These are phyloP conservation scores for Chrysochromulina parva DNA, from an alignment of 78 protist species.

Conservation along the genomic window DNA sequence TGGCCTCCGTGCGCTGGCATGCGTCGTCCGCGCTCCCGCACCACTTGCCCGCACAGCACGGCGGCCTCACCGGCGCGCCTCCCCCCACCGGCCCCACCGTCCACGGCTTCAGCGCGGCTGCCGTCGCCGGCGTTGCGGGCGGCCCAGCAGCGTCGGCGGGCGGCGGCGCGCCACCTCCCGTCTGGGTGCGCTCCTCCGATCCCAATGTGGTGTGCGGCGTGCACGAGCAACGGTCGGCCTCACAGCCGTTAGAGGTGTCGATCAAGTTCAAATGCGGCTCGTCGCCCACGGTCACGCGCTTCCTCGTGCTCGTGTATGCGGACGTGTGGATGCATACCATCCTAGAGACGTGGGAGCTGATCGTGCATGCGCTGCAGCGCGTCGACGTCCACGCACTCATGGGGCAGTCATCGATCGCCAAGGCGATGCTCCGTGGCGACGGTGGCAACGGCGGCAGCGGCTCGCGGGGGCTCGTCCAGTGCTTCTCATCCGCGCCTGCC, in stretches of 20 bases:
- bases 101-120: no score
- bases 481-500: neutral
- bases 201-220: neutral
- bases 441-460: neutral
- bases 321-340: neutral
- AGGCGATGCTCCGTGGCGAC: neutral
- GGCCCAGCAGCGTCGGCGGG: neutral
- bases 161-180: neutral
- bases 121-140: no score
- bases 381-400: neutral
- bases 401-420: neutral
- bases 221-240: neutral
- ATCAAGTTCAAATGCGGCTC: neutral
- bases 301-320: neutral
- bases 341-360: neutral
- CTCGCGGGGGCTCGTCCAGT: neutral
- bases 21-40: neutral
- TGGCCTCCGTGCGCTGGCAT: neutral
- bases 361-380: neutral
- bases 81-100: neutral
- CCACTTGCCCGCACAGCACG: neutral
- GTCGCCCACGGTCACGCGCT: neutral
- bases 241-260: neutral
- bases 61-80: neutral
- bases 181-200: slow-evolving; percentile 7